phyloP scores from a whole-genome alignment of 2,329 filamentous ascomycete genomes.

The Metarhizium album region DNA sequence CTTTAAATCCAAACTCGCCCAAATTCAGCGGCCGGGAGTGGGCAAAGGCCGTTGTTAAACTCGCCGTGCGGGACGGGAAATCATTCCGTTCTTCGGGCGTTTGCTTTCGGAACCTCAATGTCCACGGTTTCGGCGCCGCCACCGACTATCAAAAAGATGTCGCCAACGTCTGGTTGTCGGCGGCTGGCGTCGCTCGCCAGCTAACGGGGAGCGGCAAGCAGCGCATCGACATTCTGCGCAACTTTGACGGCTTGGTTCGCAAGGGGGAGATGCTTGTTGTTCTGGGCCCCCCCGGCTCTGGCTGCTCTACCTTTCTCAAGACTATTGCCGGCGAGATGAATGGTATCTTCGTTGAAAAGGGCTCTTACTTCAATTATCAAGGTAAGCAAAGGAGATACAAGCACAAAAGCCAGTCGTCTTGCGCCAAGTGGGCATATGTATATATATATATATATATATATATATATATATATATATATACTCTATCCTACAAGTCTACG shows the following conservation, averaged over 20 bases:
- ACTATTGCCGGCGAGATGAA: constrained; percentile 75
- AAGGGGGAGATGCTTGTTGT: constrained; percentile 69
- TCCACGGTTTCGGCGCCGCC: constrained; percentile 54
- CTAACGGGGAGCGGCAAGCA: constrained; percentile 40
- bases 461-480: background rate
- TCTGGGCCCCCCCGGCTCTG: constrained; percentile 59
- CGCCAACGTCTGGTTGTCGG: constrained; percentile 47
- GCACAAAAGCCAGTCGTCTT: background rate
- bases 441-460: too few species aligned
- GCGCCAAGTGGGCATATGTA: background rate
- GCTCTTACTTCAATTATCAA: constrained; percentile 73
- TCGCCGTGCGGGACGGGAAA: constrained; percentile 40
- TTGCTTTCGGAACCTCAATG: constrained; percentile 55
- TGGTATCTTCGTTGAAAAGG: constrained; percentile 61
- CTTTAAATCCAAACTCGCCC: constrained; percentile 39
- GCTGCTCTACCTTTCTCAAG: constrained; percentile 78
- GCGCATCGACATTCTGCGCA: constrained; percentile 56
- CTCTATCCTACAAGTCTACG: too few species aligned
- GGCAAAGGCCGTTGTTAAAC: constrained; percentile 47
- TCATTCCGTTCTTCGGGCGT: constrained; percentile 52
- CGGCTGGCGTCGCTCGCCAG: constrained; percentile 30
- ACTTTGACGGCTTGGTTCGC: constrained; percentile 57
- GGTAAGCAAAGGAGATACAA: constrained; percentile 29
- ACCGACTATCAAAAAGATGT: constrained; percentile 65
- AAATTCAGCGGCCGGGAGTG: constrained; percentile 46